Conservation (phyloP, 371 early-diverging fungal genomes). For the Mucor racemosus region DNA sequence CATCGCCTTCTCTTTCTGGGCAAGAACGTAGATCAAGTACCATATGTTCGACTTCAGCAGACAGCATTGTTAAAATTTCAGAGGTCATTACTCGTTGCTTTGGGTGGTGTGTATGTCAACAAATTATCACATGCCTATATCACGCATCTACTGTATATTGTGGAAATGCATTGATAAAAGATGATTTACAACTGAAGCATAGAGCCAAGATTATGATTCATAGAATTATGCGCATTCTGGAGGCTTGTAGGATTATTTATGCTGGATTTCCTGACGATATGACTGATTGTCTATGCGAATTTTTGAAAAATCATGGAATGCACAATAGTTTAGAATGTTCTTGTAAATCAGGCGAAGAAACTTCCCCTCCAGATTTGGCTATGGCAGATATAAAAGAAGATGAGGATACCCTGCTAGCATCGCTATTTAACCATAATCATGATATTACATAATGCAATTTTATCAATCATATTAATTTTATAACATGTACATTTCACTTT, state of each 20-base stretch:
- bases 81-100: conserved; percentile 32
- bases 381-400: conserved; percentile 4
- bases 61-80: conserved; percentile 27
- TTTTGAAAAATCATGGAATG: conserved; percentile 28
- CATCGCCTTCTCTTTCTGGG: conserved; percentile 10
- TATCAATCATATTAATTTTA: too few species aligned
- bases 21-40: conserved; percentile 22
- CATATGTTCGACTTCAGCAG: conserved; percentile 32
- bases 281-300: conserved; percentile 34
- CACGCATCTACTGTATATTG: conserved; percentile 46
- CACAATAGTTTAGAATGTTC: conserved; percentile 22
- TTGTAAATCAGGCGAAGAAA: conserved; percentile 4
- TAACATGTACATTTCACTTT: conserved; percentile 1
- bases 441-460: conserved; percentile 1
- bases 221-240: conserved; percentile 31
- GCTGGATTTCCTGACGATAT: conserved; percentile 44
- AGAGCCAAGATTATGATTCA: conserved; percentile 30
- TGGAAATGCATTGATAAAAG: conserved; percentile 25
- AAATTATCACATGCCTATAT: conserved; percentile 34
- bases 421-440: neutral
- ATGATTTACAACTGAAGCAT: conserved; percentile 14
- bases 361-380: neutral
- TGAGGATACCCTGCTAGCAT: conserved; percentile 7
- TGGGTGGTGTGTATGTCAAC: conserved; percentile 47
- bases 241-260: conserved; percentile 24